Evolutionary conservation across 2,329 filamentous ascomycete genomes (phyloP).

Genomic region (Dothistroma septosporum): DNA sequence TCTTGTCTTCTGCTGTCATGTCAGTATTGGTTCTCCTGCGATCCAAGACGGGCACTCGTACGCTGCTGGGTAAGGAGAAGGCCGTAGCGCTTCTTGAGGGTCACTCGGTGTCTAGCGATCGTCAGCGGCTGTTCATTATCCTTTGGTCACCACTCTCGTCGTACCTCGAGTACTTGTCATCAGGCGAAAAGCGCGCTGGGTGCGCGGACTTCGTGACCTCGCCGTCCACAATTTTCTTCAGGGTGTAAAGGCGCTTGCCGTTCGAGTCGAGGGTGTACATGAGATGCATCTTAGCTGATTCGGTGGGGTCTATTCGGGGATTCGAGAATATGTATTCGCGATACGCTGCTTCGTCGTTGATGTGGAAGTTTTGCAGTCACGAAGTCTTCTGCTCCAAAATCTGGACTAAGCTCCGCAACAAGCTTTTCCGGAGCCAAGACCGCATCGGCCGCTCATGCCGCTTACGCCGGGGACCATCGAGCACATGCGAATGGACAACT

Average conservation of each 20-base stretch:
- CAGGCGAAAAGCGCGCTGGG: conserved; percentile 92
- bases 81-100: conserved; percentile 88
- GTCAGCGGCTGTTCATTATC: not conserved
- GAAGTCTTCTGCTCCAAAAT: not conserved
- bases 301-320: not conserved
- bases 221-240: conserved; percentile 79
- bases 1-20: conserved; percentile 38
- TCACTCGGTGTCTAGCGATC: conserved; percentile 71
- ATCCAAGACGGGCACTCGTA: conserved; percentile 13
- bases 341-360: not conserved
- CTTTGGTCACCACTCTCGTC: conserved; percentile 11
- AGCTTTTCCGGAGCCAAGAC: not conserved
- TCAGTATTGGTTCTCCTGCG: conserved; percentile 3
- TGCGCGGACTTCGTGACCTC: conserved; percentile 94
- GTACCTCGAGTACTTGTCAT: conserved; percentile 91
- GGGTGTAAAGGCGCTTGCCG: conserved; percentile 89
- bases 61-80: conserved; percentile 74
- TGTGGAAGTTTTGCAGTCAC: not conserved
- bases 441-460: not conserved
- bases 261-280: conserved; percentile 80
- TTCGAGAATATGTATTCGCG: not conserved
- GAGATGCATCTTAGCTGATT: conserved; percentile 57
- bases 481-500: not conserved
- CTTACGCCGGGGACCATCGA: not conserved
- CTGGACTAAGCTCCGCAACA: not conserved